A percentile compares a stretch with the other conserved stretches of the same genome.
phyloP scores from a whole-genome alignment of 192 early-diverging fungal species.

The Coemansia sp. region DNA sequence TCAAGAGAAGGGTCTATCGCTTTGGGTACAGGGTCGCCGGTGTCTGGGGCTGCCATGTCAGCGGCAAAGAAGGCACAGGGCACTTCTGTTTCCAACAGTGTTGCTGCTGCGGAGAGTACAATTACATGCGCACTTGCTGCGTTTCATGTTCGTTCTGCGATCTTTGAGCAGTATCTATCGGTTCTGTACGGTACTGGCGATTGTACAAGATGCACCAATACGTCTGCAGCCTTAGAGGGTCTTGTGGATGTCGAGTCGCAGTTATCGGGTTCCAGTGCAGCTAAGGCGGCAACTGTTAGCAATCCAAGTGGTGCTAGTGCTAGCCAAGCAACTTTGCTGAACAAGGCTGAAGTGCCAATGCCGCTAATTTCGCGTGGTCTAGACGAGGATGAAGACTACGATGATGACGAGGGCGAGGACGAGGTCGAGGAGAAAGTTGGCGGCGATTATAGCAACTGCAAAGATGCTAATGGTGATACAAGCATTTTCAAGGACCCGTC shows the following conservation, averaged over 20 bases:
- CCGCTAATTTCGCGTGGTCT: slow-evolving; percentile 25
- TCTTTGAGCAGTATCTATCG: slow-evolving; percentile 77
- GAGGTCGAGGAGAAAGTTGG: neutral
- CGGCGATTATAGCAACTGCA: slow-evolving; percentile 4
- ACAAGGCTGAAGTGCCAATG: neutral
- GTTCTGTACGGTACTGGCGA: slow-evolving; percentile 58
- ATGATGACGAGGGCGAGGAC: slow-evolving; percentile 38
- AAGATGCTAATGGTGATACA: neutral
- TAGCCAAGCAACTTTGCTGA: neutral
- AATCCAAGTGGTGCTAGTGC: neutral
- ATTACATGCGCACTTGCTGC: slow-evolving; percentile 56
- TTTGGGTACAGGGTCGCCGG: slow-evolving; percentile 28
- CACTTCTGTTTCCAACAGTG: neutral
- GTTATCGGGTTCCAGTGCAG: neutral
- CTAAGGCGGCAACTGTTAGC: no score
- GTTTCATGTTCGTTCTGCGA: slow-evolving; percentile 70
- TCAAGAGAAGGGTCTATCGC: slow-evolving; percentile 26
- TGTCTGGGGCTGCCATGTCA: neutral
- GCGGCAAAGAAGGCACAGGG: neutral
- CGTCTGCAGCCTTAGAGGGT: slow-evolving; percentile 9
- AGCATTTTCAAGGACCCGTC: neutral
- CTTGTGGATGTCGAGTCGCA: slow-evolving; percentile 9
- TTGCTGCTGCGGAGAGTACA: slow-evolving; percentile 34
- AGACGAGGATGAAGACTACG: slow-evolving; percentile 57
- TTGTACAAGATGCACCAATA: slow-evolving; percentile 30